A percentile compares a stretch with the other conserved stretches of the same genome.
Conservation (phyloP, 257 asterid species). For the Penstemon davidsonii region DNA sequence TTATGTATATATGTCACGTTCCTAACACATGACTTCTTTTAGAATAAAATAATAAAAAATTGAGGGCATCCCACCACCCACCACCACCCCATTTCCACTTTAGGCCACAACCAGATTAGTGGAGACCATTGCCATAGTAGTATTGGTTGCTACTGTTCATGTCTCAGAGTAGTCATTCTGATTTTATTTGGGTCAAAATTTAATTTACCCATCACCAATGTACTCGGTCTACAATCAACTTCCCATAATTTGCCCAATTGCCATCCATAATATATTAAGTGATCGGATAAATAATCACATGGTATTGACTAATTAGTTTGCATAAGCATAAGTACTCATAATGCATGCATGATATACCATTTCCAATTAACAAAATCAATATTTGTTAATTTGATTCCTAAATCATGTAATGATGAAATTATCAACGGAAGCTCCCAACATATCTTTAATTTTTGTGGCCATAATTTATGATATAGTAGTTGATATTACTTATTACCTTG, state of each 20-base stretch:
- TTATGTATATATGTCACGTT: no score
- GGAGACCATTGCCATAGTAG: not conserved
- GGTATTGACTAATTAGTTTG: not conserved
- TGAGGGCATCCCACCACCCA: no score
- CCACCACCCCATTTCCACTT: no score
- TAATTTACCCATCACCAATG: no score
- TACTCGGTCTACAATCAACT: no score
- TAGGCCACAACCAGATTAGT: not conserved
- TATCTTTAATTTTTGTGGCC: constrained; percentile 1
- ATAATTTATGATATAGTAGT: not conserved
- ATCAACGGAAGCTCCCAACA: not conserved
- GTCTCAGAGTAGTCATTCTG: no score
- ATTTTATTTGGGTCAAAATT: no score
- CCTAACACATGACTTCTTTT: no score
- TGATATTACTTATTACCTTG: not conserved
- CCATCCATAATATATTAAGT: no score
- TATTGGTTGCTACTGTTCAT: not conserved
- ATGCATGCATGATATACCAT: not conserved
- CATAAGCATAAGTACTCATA: not conserved
- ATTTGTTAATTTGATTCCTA: not conserved
- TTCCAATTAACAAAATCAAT: constrained; percentile 2
- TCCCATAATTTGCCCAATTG: no score
- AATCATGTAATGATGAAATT: not conserved
- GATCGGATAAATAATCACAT: no score
- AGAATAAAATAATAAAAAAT: no score